Evolutionary conservation across 768 basidiomycete species (phyloP).

Genomic region (Auriscalpium microsporum): DNA sequence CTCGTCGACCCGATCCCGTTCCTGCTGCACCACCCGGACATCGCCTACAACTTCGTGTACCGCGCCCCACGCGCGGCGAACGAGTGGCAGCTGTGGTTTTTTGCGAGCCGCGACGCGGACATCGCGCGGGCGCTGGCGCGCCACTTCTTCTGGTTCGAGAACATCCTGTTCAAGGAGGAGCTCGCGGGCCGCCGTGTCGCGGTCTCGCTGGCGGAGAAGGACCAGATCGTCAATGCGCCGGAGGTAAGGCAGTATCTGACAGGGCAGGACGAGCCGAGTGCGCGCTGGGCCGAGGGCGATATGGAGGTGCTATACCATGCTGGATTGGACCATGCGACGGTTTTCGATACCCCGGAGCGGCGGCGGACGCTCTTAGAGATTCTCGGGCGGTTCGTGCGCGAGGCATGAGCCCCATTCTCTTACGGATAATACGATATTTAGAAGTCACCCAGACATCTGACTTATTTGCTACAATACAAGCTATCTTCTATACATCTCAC

Average conservation of each 20-base stretch:
- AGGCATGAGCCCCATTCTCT: too few relatives aligned
- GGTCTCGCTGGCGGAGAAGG: constrained; percentile 31
- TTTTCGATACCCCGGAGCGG: constrained; percentile 26
- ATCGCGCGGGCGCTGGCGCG: constrained; percentile 49
- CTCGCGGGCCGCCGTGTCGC: constrained; percentile 25
- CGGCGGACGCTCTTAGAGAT: constrained; percentile 25
- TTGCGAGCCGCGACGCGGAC: constrained; percentile 55
- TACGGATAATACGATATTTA: too few relatives aligned
- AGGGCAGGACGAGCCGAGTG: constrained; percentile 16
- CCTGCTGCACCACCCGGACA: constrained; percentile 51
- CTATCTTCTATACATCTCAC: not conserved
- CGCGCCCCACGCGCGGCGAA: constrained; percentile 40
- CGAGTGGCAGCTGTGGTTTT: constrained; percentile 65
- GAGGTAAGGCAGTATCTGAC: constrained; percentile 35
- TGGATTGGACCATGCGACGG: constrained; percentile 32
- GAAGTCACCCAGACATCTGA: too few relatives aligned
- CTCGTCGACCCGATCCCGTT: constrained; percentile 62
- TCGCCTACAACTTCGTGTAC: constrained; percentile 62
- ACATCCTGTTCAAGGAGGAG: constrained; percentile 52
- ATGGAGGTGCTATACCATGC: constrained; percentile 34
- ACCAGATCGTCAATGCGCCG: constrained; percentile 35
- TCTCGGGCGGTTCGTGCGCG: constrained; percentile 23
- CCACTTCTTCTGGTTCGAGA: constrained; percentile 62
- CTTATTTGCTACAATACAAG: too few relatives aligned
- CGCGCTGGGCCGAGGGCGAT: constrained; percentile 22